Percentiles rank a stretch among this genome's conserved stretches.
phyloP scores from a whole-genome alignment of 306 rosid species.

The Casuarina equisetifolia region DNA sequence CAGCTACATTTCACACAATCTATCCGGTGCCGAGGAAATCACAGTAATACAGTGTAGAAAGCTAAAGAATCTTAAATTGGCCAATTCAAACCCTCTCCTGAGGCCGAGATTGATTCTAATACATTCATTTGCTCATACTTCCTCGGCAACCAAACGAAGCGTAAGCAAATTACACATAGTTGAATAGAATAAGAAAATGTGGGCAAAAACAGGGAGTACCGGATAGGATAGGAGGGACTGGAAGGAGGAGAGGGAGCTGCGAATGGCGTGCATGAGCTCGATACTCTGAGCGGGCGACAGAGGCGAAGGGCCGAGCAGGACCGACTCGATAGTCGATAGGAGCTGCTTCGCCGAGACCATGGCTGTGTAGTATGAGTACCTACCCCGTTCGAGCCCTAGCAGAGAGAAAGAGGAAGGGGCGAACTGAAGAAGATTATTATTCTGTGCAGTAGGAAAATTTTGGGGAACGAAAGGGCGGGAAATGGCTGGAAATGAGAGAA shows the following conservation, averaged over 20 bases:
- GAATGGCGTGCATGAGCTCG: constrained; percentile 83
- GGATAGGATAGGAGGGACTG: constrained; percentile 75
- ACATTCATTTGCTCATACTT: not conserved
- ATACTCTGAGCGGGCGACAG: constrained; percentile 69
- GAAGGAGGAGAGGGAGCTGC: constrained; percentile 53
- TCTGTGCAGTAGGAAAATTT: not conserved
- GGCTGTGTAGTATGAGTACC: constrained; percentile 4
- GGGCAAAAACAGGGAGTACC: constrained; percentile 28
- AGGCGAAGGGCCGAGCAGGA: constrained; percentile 69
- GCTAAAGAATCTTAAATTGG: not conserved
- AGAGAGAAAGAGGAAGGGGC: not conserved
- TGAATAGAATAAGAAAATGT: not conserved
- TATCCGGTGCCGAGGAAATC: not conserved
- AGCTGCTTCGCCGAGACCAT: constrained; percentile 83
- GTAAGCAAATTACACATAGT: not conserved
- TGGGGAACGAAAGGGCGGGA: constrained; percentile 39
- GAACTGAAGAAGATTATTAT: not conserved
- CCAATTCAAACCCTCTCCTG: not conserved
- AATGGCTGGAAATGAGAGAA: constrained; percentile 3
- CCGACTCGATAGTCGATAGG: constrained; percentile 62
- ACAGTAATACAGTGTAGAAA: not conserved
- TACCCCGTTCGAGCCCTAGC: constrained; percentile 32
- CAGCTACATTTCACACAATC: not conserved
- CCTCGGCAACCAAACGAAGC: not conserved
- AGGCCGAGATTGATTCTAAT: not conserved